A percentile compares a stretch with the other conserved stretches of the same genome.
Conservation (phyloP, 2,329 filamentous ascomycete genomes). For the Davidsoniella virescens region DNA sequence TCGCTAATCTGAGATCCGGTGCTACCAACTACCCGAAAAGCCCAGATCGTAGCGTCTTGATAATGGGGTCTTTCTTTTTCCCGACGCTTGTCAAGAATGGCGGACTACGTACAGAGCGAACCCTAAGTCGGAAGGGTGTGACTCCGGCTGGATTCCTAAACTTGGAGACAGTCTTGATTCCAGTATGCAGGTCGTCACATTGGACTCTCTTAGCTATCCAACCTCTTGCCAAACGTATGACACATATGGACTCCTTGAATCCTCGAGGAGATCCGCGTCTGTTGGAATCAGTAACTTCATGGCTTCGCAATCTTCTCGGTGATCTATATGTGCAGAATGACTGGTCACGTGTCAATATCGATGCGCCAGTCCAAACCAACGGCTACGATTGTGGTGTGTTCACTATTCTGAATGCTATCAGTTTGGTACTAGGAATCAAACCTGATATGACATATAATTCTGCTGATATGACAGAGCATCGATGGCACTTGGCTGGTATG, state of each 20-base stretch:
- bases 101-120: conserved; percentile 31
- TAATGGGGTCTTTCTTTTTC: conserved; percentile 52
- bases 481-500: conserved; percentile 45
- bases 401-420: conserved; percentile 56
- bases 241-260: conserved; percentile 54
- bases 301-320: conserved; percentile 41
- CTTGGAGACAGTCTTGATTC: conserved; percentile 53
- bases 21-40: conserved; percentile 29
- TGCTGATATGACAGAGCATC: conserved; percentile 40
- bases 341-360: conserved; percentile 39
- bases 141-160: conserved; percentile 44
- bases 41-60: conserved; percentile 40
- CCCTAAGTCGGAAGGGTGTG: conserved; percentile 40
- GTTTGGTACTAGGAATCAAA: conserved; percentile 36
- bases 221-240: conserved; percentile 40
- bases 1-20: conserved; percentile 40
- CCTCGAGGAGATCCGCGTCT: conserved; percentile 24
- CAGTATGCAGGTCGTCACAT: conserved; percentile 47
- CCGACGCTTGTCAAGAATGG: conserved; percentile 33
- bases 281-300: conserved; percentile 29
- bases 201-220: conserved; percentile 59
- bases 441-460: conserved; percentile 33
- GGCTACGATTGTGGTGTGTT: conserved; percentile 64
- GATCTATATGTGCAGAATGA: conserved; percentile 37
- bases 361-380: conserved; percentile 45